A percentile compares a stretch with the other conserved stretches of the same genome.
These are phyloP conservation scores for Myxozyma lipomycoides DNA, from an alignment of 805 yeast species.

Conservation along the genomic window DNA sequence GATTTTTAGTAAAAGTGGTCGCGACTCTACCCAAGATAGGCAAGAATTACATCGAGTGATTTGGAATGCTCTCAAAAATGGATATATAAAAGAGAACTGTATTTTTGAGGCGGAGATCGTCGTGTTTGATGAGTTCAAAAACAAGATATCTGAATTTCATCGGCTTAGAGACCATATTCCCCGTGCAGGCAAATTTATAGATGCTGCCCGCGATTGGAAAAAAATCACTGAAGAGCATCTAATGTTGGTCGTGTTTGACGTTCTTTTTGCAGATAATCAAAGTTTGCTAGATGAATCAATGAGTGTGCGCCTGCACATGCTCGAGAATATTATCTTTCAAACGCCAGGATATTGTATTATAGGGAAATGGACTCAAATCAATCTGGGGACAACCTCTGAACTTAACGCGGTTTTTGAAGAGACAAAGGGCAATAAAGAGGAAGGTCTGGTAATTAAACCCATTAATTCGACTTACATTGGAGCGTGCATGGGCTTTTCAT, in stretches of 20 bases:
- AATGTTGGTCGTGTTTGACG: conserved; percentile 19
- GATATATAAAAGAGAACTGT: neutral
- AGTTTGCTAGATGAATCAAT: conserved; percentile 10
- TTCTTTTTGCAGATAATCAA: conserved; percentile 5
- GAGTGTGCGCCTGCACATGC: conserved; percentile 1
- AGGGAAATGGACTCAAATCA: neutral
- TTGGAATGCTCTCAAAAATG: neutral
- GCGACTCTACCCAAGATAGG: conserved; percentile 20
- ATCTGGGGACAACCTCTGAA: neutral
- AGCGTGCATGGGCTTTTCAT: conserved; percentile 2
- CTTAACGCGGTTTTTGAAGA: conserved; percentile 2
- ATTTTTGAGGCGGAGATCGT: conserved; percentile 21
- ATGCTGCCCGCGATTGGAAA: neutral
- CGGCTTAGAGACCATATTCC: conserved; percentile 14
- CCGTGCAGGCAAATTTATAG: conserved; percentile 7
- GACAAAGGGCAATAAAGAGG: conserved; percentile 4
- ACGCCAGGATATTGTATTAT: conserved; percentile 5
- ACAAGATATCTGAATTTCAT: conserved; percentile 13
- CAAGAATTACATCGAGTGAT: conserved; percentile 6
- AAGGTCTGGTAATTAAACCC: conserved; percentile 17
- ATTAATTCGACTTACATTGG: conserved; percentile 7
- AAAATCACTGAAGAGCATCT: conserved; percentile 9
- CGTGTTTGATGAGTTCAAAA: conserved; percentile 9
- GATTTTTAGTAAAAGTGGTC: conserved; percentile 21
- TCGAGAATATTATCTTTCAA: conserved; percentile 5